Base-by-base conservation (phyloP, 1,284 basidiomycete genomes). In the Malassezia arunalokei region DNA sequence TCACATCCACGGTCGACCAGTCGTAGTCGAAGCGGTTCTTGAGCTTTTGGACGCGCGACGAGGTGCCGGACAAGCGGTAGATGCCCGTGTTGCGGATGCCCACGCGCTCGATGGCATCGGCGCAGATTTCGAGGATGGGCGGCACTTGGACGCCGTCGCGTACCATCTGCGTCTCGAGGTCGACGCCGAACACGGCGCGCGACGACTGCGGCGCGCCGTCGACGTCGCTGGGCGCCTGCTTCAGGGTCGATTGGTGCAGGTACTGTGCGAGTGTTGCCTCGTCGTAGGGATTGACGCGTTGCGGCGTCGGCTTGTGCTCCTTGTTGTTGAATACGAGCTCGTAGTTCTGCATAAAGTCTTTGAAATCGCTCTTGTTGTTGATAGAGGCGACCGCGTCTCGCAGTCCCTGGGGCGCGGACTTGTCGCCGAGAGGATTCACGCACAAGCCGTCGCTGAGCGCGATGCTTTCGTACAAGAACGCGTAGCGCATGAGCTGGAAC, bases 331-430 rank as follows among this genome's bases (percentile, higher is more conserved):
- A 84, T 6, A 87, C 87, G 60, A 81, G 77, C 5, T 86, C 84
- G 70, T 94, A 98, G 69, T 94, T 89, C 71, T 94, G 86, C 90
- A 99, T 94, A 74, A 86, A 99, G 17, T 81, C 81, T 76, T 86
- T 92, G 77, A 99, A 98, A 75, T 99, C 94, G 38, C 82, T 78
- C 27, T 88, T 82, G 66, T 91, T 91, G 76, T 99, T 92, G 63
- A 99, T 94, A 8, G 81, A 79, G 71, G 96, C 90, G 51, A 86
- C 84, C 6, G 87, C 82, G 0, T 83, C 77, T 71, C 92, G 94
- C 42, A 98, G 77, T 3, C 92, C 91, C 0, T 37, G 43, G 6
- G 53, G 17, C 8, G 52, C n/a, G 3, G 57, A 43, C 14, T 66
- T 57, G 2, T 47, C 56, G n/a, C 76, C 75, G n/a, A 81, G 76